These are phyloP conservation scores for Trypanosoma lewisi DNA, from an alignment of 208 protist genomes.

Conservation along the genomic window DNA sequence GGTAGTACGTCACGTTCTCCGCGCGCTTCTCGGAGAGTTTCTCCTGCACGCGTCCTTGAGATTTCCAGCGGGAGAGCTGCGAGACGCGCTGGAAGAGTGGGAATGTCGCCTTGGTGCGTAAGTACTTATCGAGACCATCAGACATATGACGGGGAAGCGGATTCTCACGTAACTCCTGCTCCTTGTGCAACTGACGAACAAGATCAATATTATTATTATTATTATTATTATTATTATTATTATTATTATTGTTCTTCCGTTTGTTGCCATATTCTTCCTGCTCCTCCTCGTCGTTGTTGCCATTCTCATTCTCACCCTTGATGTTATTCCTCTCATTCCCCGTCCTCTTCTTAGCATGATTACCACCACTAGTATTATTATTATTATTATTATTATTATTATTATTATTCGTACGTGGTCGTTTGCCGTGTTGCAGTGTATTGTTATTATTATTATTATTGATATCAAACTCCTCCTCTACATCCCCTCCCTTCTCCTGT, in stretches of 20 bases:
- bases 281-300: slow-evolving; percentile 17
- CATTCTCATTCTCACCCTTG: slow-evolving; percentile 1
- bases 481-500: neutral
- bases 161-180: slow-evolving; percentile 35
- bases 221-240: slow-evolving; percentile 27
- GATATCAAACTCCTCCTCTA: too few species aligned
- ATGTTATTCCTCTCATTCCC: too few species aligned
- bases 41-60: slow-evolving; percentile 37
- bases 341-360: too few species aligned
- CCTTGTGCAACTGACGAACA: slow-evolving; percentile 31
- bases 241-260: neutral
- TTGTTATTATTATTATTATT: slow-evolving; percentile 1
- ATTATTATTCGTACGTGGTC: slow-evolving; percentile 4
- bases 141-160: slow-evolving; percentile 54
- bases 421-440: slow-evolving; percentile 13
- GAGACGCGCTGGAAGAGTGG: slow-evolving; percentile 72
- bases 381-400: slow-evolving; percentile 3
- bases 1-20: slow-evolving; percentile 61
- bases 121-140: slow-evolving; percentile 42
- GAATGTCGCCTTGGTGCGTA: slow-evolving; percentile 59
- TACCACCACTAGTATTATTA: slow-evolving; percentile 4
- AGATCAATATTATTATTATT: neutral
- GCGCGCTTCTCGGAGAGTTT: slow-evolving; percentile 63
- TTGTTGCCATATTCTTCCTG: slow-evolving; percentile 7
- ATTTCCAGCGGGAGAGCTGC: slow-evolving; percentile 73